Percentiles rank a stretch among this genome's conserved stretches.
These are phyloP conservation scores for Juncus effusus DNA, from an alignment of 176 grass and related monocot species.

Conservation along the genomic window DNA sequence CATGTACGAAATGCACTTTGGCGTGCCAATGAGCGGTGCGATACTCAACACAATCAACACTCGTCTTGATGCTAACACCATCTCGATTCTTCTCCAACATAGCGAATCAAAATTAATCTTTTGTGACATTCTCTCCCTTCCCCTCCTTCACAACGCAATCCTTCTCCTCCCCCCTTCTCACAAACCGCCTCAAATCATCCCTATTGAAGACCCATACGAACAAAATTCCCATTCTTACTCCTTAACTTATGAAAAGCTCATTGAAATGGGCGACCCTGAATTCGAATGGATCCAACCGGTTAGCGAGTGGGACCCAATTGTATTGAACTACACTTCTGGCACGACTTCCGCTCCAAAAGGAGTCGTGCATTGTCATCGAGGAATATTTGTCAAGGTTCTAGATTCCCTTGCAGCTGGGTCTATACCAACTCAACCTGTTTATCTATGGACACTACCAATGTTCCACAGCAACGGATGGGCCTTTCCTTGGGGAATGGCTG, in stretches of 20 bases:
- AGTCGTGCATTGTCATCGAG: slow-evolving; percentile 69
- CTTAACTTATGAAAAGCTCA: slow-evolving; percentile 55
- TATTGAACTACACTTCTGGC: slow-evolving; percentile 64
- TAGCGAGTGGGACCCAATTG: slow-evolving; percentile 62
- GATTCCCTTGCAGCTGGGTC: slow-evolving; percentile 56
- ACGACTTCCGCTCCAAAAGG: slow-evolving; percentile 70
- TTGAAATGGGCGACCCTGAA: slow-evolving; percentile 23
- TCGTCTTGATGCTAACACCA: slow-evolving; percentile 54
- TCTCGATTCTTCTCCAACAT: slow-evolving; percentile 57
- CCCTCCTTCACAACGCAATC: slow-evolving; percentile 52
- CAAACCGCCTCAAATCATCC: not conserved
- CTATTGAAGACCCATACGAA: slow-evolving; percentile 32
- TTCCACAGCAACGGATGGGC: slow-evolving; percentile 89
- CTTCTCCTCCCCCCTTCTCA: slow-evolving; percentile 3
- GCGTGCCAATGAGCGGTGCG: slow-evolving; percentile 67
- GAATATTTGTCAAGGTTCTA: slow-evolving; percentile 48
- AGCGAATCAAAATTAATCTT: slow-evolving; percentile 55
- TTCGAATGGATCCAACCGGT: not conserved
- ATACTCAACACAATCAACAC: slow-evolving; percentile 79
- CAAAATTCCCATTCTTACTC: slow-evolving; percentile 32
- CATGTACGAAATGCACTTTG: slow-evolving; percentile 79
- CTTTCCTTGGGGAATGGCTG: slow-evolving; percentile 71
- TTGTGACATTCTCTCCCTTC: slow-evolving; percentile 47
- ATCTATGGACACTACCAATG: slow-evolving; percentile 83
- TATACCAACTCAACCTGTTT: slow-evolving; percentile 47